Evolutionary conservation across 768 basidiomycete genomes (phyloP).

Genomic region (Trametes villosa): DNA sequence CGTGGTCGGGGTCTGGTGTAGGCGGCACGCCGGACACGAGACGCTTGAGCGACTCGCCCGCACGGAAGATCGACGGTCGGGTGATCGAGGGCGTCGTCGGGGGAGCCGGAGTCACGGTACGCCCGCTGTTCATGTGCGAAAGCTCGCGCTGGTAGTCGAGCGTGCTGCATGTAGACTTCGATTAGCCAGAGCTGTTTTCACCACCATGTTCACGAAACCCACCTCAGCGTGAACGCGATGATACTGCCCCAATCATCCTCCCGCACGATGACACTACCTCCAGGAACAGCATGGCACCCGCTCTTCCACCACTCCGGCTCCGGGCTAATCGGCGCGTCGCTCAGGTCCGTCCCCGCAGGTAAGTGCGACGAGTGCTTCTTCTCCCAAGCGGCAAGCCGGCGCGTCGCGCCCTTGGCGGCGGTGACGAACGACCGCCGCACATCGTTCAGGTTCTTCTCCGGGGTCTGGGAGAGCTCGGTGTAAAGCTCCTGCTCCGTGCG

Average conservation of each 20-base stretch:
- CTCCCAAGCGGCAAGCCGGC: slow-evolving; percentile 65
- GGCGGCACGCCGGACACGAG: slow-evolving; percentile 44
- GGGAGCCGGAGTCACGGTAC: slow-evolving; percentile 14
- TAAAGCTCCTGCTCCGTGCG: slow-evolving; percentile 63
- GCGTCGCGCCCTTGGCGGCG: slow-evolving; percentile 55
- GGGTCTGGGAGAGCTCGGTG: slow-evolving; percentile 52
- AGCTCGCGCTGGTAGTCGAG: slow-evolving; percentile 57
- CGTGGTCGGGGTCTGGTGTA: slow-evolving; percentile 62
- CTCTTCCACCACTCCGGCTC: slow-evolving; percentile 71
- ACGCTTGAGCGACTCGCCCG: slow-evolving; percentile 52
- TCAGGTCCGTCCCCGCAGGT: slow-evolving; percentile 25
- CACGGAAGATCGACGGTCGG: slow-evolving; percentile 53
- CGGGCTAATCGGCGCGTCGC: slow-evolving; percentile 5
- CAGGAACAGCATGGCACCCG: slow-evolving; percentile 67
- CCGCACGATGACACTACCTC: slow-evolving; percentile 64
- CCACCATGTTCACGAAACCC: slow-evolving; percentile 10
- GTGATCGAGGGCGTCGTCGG: slow-evolving; percentile 30
- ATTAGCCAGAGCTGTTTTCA: background rate
- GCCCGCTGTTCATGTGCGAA: slow-evolving; percentile 31
- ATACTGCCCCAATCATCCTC: slow-evolving; percentile 82
- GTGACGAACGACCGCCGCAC: slow-evolving; percentile 61
- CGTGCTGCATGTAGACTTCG: slow-evolving; percentile 45
- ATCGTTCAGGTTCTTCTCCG: slow-evolving; percentile 57
- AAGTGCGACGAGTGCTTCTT: slow-evolving; percentile 56
- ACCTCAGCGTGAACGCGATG: slow-evolving; percentile 78